Base-by-base conservation (phyloP, 768 basidiomycete genomes). In the Hygrophoropsis aurantiaca region DNA sequence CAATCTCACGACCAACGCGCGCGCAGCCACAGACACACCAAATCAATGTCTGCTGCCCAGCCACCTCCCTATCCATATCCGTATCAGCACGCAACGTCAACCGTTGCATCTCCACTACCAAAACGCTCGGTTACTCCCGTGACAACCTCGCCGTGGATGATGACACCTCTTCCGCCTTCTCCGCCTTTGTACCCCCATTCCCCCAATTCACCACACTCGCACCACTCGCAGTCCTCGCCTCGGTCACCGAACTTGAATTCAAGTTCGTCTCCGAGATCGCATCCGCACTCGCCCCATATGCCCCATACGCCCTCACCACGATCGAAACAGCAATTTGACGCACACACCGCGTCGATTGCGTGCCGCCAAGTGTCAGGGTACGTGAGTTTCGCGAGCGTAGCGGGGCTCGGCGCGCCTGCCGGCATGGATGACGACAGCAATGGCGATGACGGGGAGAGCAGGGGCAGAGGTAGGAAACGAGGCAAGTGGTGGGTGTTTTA, bases 371-470 rank as follows among this genome's bases (percentile, higher is more conserved):
- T 81, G 24, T 72, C 79, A 13, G 85, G 85, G 2, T 86, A 86
- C 52, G 81, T 87, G 27, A 79, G 77, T n/a, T 87, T 87, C 46
- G 74, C 81, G 33, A 77, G 73, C 40, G 75, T 87, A 9, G 83
- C 83, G 65, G 85, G 85, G 19, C 70, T 87, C 7, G 85, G 85
- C 1, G 71, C 70, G 18, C 85, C 85, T 13, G 75, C 80, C 1
- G 77, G 73, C 20, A 65, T 66, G 30, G 69, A 72, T 40, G 74
- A 73, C 15, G 61, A 44, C 55, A 57, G 55, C 3, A 30, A 13
- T 30, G 27, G 6, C n/a, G n/a, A n/a, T n/a, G n/a, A n/a, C n/a
- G n/a, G 27, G 13, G 27, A 7, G 27, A 6, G 27, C 7, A 30
- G 13, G 27, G 27, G 27, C 6, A 30, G 27, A 13, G 27, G 27